These are phyloP conservation scores for Carnegiea gigantea DNA, from an alignment of 179 eudicot genomes.

Conservation along the genomic window DNA sequence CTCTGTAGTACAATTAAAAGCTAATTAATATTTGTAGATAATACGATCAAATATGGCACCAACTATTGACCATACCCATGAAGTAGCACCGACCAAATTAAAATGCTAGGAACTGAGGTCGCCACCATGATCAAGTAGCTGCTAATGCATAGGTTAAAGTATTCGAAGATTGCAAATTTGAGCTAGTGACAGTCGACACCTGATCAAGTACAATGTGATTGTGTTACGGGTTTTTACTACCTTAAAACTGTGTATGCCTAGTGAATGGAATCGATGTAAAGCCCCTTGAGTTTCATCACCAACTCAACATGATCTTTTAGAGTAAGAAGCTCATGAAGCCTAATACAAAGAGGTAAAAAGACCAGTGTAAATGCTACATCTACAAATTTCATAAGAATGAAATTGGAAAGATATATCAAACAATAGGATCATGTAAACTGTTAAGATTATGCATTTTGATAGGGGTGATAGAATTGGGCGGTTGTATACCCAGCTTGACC, in stretches of 20 bases:
- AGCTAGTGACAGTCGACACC: background rate
- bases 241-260: conserved; percentile 64
- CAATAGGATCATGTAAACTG: too few species aligned
- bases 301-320: conserved; percentile 72
- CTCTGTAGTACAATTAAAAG: background rate
- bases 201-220: background rate
- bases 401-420: background rate
- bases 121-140: background rate
- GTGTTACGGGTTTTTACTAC: background rate
- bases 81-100: background rate
- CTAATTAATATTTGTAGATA: background rate
- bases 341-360: conserved; percentile 19
- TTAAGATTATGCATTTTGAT: too few species aligned
- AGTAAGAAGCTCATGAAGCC: conserved; percentile 66
- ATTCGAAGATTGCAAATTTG: background rate
- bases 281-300: conserved; percentile 64
- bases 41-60: background rate
- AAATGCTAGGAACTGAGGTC: background rate
- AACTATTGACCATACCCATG: background rate
- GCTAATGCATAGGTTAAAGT: background rate
- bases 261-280: conserved; percentile 62
- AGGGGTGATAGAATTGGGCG: too few species aligned
- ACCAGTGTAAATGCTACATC: background rate
- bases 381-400: background rate
- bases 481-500: too few species aligned